These are phyloP conservation scores for Staphylotrichum longicolle DNA, from an alignment of 495 filamentous ascomycete genomes.

Conservation along the genomic window DNA sequence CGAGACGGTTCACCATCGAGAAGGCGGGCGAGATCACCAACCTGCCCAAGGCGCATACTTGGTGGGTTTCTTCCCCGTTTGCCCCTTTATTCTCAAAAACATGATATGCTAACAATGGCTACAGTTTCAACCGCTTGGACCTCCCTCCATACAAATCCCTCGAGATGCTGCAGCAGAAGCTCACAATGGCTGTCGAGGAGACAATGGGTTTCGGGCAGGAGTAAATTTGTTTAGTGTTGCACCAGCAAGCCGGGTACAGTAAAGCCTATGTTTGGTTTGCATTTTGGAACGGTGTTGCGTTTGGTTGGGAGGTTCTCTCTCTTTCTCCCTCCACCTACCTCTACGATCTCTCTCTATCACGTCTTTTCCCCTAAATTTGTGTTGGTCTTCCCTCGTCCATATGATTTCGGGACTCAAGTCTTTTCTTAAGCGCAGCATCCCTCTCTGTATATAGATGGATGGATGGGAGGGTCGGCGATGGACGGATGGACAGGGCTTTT, in stretches of 20 bases:
- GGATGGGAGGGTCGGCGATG: background rate
- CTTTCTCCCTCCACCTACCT: background rate
- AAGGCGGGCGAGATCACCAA: conserved; percentile 88
- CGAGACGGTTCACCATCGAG: conserved; percentile 94
- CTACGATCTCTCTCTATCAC: background rate
- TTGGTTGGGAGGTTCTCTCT: background rate
- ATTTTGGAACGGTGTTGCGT: conserved; percentile 7
- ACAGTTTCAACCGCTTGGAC: conserved; percentile 95
- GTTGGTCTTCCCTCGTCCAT: too few relatives aligned
- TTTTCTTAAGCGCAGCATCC: too few relatives aligned
- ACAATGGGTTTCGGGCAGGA: conserved; percentile 99
- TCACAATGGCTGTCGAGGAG: conserved; percentile 96
- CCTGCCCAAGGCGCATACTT: conserved; percentile 95
- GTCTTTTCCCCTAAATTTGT: background rate
- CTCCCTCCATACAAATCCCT: conserved; percentile 89
- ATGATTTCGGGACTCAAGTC: too few relatives aligned
- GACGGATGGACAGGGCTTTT: background rate
- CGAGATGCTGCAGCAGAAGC: conserved; percentile 78
- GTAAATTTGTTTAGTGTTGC: conserved; percentile 39
- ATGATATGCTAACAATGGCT: conserved; percentile 34
- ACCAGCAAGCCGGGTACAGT: too few relatives aligned
- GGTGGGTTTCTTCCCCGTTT: conserved; percentile 57
- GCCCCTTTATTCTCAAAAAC: background rate
- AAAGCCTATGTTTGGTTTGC: background rate
- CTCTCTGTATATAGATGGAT: conserved; percentile 8